These are phyloP conservation scores for Syncephalastrum racemosum DNA, from an alignment of 371 early-diverging fungal genomes.

Conservation along the genomic window DNA sequence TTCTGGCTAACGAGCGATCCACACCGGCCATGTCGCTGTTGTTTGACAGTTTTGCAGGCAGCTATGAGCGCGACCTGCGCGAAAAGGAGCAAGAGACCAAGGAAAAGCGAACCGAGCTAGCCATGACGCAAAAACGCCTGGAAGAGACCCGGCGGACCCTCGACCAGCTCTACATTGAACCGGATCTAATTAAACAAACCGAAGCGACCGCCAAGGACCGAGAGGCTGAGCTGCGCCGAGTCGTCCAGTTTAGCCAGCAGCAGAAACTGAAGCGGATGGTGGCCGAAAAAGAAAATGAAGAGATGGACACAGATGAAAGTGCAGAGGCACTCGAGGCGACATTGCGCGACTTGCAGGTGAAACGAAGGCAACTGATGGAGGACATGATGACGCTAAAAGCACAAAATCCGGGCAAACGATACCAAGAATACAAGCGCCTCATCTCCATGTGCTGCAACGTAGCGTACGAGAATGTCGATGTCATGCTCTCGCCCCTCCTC, in stretches of 20 bases:
- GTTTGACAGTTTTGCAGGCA: conserved; percentile 17
- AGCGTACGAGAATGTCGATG: conserved; percentile 47
- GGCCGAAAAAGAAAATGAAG: conserved; percentile 9
- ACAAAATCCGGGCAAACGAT: conserved; percentile 31
- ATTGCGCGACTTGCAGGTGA: conserved; percentile 12
- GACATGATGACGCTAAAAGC: conserved; percentile 19
- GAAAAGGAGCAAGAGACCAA: conserved; percentile 26
- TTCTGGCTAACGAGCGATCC: conserved; percentile 13
- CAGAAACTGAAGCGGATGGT: conserved; percentile 8
- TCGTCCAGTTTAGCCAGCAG: conserved; percentile 19
- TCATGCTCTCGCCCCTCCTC: conserved; percentile 41
- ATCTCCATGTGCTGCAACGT: conserved; percentile 52
- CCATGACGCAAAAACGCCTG: conserved; percentile 25
- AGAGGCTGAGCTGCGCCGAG: conserved; percentile 13
- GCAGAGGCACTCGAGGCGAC: conserved; percentile 6
- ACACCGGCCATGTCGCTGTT: conserved; percentile 12
- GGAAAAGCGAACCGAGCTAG: conserved; percentile 29
- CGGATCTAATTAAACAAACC: not conserved
- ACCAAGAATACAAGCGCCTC: conserved; percentile 48
- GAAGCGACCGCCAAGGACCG: conserved; percentile 6
- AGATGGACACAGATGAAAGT: conserved; percentile 1
- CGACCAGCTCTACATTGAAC: conserved; percentile 12
- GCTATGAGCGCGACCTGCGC: conserved; percentile 21
- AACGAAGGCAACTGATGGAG: conserved; percentile 21
- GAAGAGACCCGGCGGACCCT: conserved; percentile 15